A percentile compares a stretch with the other conserved stretches of the same genome.
phyloP scores from a whole-genome alignment of 306 rosid species.

The Cercis canadensis region DNA sequence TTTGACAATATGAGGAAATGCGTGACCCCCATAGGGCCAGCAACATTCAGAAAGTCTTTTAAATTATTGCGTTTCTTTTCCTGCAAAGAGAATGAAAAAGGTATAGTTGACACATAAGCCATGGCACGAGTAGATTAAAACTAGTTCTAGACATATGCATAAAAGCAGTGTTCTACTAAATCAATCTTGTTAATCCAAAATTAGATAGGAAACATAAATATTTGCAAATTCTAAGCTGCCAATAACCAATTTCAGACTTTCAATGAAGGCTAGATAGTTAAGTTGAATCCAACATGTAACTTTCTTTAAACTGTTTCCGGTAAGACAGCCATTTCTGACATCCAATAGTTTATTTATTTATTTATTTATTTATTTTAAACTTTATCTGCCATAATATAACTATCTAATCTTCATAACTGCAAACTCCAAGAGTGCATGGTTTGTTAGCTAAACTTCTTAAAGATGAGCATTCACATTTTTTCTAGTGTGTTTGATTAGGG shows the following conservation, averaged over 20 bases:
- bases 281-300: constrained; percentile 21
- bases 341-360: background rate
- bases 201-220: background rate
- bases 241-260: background rate
- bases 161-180: background rate
- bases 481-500: background rate
- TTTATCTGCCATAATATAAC: background rate
- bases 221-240: constrained; percentile 12
- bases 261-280: background rate
- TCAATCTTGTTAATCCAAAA: constrained; percentile 11
- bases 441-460: background rate
- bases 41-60: constrained; percentile 85
- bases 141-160: background rate
- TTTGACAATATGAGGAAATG: constrained; percentile 95
- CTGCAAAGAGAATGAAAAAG: constrained; percentile 50
- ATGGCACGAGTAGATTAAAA: constrained; percentile 7
- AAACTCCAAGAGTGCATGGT: constrained; percentile 4
- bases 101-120: constrained; percentile 26
- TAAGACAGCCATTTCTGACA: background rate
- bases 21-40: constrained; percentile 97
- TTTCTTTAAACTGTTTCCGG: background rate
- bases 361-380: no score
- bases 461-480: background rate
- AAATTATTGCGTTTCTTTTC: constrained; percentile 90
- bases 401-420: background rate